These are phyloP conservation scores for Castanospermum australe DNA, from an alignment of 306 rosid species.

Conservation along the genomic window DNA sequence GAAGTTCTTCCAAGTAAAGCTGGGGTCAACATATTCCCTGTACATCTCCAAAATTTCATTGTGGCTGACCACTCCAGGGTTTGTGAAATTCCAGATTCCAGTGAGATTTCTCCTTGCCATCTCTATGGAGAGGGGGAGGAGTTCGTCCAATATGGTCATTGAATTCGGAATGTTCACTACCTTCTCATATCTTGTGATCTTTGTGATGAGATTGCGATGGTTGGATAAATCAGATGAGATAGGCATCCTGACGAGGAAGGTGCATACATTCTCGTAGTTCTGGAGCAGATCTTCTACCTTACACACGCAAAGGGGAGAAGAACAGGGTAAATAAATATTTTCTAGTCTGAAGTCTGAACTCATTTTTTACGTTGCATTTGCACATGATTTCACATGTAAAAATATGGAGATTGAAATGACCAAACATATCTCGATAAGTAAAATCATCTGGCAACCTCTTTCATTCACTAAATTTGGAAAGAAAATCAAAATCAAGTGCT, in stretches of 20 bases:
- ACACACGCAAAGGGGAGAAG: neutral
- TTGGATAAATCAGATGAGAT: constrained; percentile 77
- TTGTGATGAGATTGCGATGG: constrained; percentile 86
- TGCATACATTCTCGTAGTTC: constrained; percentile 85
- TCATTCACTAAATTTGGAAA: no score
- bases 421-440: no score
- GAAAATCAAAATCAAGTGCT: no score
- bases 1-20: constrained; percentile 73
- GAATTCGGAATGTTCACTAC: constrained; percentile 89
- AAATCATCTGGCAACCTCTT: no score
- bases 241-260: constrained; percentile 87
- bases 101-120: constrained; percentile 94
- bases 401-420: no score
- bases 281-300: constrained; percentile 85
- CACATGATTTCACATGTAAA: no score
- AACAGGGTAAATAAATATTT: no score
- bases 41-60: constrained; percentile 85
- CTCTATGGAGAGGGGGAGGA: constrained; percentile 77
- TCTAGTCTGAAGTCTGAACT: no score
- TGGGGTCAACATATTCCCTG: constrained; percentile 63
- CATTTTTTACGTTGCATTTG: no score
- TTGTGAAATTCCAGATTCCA: constrained; percentile 83
- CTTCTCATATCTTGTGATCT: constrained; percentile 78
- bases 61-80: constrained; percentile 96
- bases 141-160: constrained; percentile 86